Evolutionary conservation across 2,329 filamentous ascomycete species (phyloP).

Genomic region (Apiospora marii): DNA sequence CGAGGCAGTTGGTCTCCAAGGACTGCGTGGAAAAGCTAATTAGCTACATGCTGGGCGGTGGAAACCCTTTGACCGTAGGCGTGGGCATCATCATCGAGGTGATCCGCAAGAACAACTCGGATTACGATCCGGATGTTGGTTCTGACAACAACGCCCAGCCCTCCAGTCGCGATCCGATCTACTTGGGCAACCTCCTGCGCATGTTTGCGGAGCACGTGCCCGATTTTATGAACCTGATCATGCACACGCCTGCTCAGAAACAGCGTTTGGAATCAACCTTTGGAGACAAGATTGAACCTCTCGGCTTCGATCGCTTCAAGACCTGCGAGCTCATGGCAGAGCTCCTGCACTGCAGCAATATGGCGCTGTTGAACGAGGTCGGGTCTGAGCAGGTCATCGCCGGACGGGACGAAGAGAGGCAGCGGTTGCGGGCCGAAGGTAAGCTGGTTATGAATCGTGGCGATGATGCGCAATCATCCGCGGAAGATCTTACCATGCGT

Average conservation of each 20-base stretch:
- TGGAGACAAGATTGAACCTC: slow-evolving; percentile 87
- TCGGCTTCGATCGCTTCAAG: slow-evolving; percentile 98
- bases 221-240: slow-evolving; percentile 90
- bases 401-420: slow-evolving; percentile 80
- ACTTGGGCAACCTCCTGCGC: slow-evolving; percentile 87
- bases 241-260: slow-evolving; percentile 71
- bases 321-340: slow-evolving; percentile 99
- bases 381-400: slow-evolving; percentile 89
- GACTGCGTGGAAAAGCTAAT: slow-evolving; percentile 86
- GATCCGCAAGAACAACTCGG: slow-evolving; percentile 98
- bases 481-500: slow-evolving; percentile 71
- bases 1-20: slow-evolving; percentile 89
- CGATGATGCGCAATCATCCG: slow-evolving; percentile 54
- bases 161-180: slow-evolving; percentile 91
- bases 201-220: slow-evolving; percentile 91
- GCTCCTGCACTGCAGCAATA: slow-evolving; percentile 96
- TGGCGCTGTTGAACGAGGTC: slow-evolving; percentile 91
- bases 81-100: slow-evolving; percentile 98
- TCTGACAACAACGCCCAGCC: slow-evolving; percentile 81
- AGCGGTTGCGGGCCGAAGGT: slow-evolving; percentile 79
- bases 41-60: slow-evolving; percentile 88
- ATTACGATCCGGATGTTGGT: slow-evolving; percentile 94
- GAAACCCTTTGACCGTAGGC: slow-evolving; percentile 93
- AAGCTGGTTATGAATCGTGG: slow-evolving; percentile 64
- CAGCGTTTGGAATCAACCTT: slow-evolving; percentile 86